Percentiles rank a stretch among this genome's conserved stretches.
Evolutionary conservation across 2,329 filamentous ascomycete genomes (phyloP).

Genomic region (Hymenoscyphus albidus): DNA sequence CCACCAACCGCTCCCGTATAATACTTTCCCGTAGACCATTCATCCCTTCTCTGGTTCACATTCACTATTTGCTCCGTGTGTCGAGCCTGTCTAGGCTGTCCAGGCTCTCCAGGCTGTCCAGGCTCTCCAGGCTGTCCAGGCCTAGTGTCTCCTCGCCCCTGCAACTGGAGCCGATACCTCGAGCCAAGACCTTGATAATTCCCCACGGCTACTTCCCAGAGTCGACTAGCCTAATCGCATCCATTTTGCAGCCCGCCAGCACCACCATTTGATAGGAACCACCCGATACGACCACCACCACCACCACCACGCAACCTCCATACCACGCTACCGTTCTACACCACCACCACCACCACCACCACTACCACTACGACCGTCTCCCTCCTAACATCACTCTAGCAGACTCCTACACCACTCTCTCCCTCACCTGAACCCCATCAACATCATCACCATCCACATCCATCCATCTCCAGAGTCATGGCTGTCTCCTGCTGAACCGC

Average conservation of each 20-base stretch:
- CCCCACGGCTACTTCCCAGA: neutral
- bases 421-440: conserved; percentile 4
- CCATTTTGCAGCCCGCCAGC: neutral
- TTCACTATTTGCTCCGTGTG: too few species aligned
- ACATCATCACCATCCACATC: conserved; percentile 5
- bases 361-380: neutral
- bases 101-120: too few species aligned
- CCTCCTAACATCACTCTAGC: neutral
- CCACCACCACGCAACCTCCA: neutral
- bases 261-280: neutral
- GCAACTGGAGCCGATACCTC: neutral
- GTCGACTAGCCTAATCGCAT: conserved; percentile 1
- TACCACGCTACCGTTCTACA: neutral
- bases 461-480: conserved; percentile 2
- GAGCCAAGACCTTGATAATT: neutral
- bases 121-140: neutral
- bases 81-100: too few species aligned
- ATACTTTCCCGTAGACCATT: neutral
- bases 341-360: neutral
- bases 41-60: neutral
- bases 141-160: neutral
- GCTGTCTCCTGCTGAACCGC: conserved; percentile 11
- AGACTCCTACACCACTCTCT: neutral
- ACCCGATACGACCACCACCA: neutral
- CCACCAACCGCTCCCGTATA: neutral